A percentile compares a stretch with the other conserved stretches of the same genome.
phyloP scores from a whole-genome alignment of 768 basidiomycete species.

The Lactarius hengduanensis region DNA sequence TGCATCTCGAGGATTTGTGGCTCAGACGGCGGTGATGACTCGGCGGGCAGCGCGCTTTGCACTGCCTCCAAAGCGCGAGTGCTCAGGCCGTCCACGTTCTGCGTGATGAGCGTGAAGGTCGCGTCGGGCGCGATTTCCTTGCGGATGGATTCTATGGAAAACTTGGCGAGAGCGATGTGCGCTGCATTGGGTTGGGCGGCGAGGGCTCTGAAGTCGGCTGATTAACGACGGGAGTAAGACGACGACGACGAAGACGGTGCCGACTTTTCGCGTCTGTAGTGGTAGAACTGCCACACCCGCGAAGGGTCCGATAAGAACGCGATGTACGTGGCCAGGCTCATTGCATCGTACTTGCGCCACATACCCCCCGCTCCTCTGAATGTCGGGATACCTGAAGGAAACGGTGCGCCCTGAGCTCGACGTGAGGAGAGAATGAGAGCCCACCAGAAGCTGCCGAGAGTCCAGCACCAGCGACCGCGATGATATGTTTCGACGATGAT shows the following conservation, averaged over 20 bases:
- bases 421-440: slow-evolving; percentile 9
- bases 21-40: slow-evolving; percentile 10
- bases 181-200: slow-evolving; percentile 53
- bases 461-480: slow-evolving; percentile 54
- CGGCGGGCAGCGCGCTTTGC: neutral
- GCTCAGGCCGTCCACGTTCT: slow-evolving; percentile 62
- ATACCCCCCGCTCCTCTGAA: slow-evolving; percentile 23
- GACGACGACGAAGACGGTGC: neutral
- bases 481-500: slow-evolving; percentile 36
- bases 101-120: slow-evolving; percentile 53
- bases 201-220: slow-evolving; percentile 3
- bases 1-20: slow-evolving; percentile 54
- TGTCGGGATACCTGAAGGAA: slow-evolving; percentile 37
- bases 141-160: slow-evolving; percentile 43
- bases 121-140: slow-evolving; percentile 42
- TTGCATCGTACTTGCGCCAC: slow-evolving; percentile 22
- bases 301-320: slow-evolving; percentile 22
- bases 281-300: slow-evolving; percentile 25
- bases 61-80: slow-evolving; percentile 38
- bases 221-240: neutral
- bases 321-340: slow-evolving; percentile 7
- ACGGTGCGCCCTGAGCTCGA: slow-evolving; percentile 23
- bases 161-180: slow-evolving; percentile 49
- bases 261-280: slow-evolving; percentile 24
- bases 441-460: slow-evolving; percentile 60